A percentile compares a stretch with the other conserved stretches of the same genome.
Evolutionary conservation across 345 rosid species (phyloP).

Genomic region (Combretum micranthum): DNA sequence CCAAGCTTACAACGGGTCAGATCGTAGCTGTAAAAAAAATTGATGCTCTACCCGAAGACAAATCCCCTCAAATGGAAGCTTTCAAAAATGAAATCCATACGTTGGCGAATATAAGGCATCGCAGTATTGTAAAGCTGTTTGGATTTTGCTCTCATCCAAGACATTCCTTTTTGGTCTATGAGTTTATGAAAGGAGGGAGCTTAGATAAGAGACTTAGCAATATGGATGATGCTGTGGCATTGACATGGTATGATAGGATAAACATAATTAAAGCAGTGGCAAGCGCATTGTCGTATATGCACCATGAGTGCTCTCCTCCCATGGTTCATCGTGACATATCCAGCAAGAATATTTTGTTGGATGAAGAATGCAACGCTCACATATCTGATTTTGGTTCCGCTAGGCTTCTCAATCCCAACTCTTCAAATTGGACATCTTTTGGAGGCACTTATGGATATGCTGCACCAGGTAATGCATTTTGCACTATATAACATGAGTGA

Average conservation of each 20-base stretch:
- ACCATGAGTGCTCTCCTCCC: too few species aligned
- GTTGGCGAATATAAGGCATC: slow-evolving; percentile 17
- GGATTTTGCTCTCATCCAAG: slow-evolving; percentile 16
- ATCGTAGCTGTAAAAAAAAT: slow-evolving; percentile 23
- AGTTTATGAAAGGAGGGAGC: slow-evolving; percentile 22
- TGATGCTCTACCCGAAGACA: not conserved
- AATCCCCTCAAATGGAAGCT: slow-evolving; percentile 1
- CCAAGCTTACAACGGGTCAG: slow-evolving; percentile 2
- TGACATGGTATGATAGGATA: too few species aligned
- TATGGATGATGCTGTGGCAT: too few species aligned
- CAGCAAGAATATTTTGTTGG: not conserved
- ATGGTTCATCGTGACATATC: too few species aligned
- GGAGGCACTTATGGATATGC: too few species aligned
- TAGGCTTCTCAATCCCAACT: not conserved
- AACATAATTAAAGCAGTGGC: too few species aligned
- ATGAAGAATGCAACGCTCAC: not conserved
- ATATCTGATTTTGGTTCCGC: slow-evolving; percentile 3
- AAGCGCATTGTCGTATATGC: too few species aligned
- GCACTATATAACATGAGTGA: too few species aligned
- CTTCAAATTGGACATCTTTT: too few species aligned
- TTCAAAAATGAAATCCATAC: slow-evolving; percentile 23
- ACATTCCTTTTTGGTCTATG: slow-evolving; percentile 23
- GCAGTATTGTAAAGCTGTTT: slow-evolving; percentile 21
- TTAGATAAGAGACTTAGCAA: not conserved
- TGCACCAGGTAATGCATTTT: not conserved